Conservation (phyloP, 805 yeast genomes). For the Millerozyma miso region DNA sequence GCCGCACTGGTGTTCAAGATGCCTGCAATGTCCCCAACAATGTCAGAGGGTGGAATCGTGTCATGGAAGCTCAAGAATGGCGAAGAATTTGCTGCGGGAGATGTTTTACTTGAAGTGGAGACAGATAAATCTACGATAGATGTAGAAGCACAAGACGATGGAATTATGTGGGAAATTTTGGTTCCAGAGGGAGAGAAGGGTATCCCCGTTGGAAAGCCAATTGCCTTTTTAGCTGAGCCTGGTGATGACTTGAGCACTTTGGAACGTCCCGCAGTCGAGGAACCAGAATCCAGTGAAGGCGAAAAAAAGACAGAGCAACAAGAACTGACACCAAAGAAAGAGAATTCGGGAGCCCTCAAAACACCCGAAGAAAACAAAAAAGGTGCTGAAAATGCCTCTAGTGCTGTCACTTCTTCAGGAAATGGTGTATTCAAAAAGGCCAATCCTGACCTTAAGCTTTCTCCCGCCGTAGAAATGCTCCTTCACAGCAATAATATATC, state of each 20-base stretch:
- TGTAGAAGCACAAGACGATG: slow-evolving; percentile 90
- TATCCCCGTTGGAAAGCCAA: slow-evolving; percentile 81
- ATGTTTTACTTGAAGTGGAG: slow-evolving; percentile 75
- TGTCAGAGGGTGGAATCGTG: slow-evolving; percentile 92
- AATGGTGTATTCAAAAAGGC: slow-evolving; percentile 39
- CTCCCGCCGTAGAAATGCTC: slow-evolving; percentile 75
- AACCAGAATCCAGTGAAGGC: slow-evolving; percentile 16
- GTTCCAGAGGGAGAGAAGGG: slow-evolving; percentile 72
- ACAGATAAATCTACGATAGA: slow-evolving; percentile 82
- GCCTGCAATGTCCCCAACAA: slow-evolving; percentile 99
- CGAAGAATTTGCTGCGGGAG: slow-evolving; percentile 75
- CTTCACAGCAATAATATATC: slow-evolving; percentile 61
- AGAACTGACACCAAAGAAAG: slow-evolving; percentile 8
- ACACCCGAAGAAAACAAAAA: not conserved
- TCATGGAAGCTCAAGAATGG: slow-evolving; percentile 79
- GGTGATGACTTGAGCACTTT: slow-evolving; percentile 74
- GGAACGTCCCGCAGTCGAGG: slow-evolving; percentile 49
- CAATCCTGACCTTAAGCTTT: slow-evolving; percentile 59
- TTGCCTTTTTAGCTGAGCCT: slow-evolving; percentile 84
- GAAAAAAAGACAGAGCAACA: slow-evolving; percentile 10
- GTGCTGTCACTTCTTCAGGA: not conserved
- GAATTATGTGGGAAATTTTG: slow-evolving; percentile 73
- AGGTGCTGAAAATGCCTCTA: not conserved
- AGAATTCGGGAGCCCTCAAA: slow-evolving; percentile 8
- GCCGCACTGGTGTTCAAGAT: slow-evolving; percentile 60